Evolutionary conservation across 2,329 filamentous ascomycete species (phyloP).

Genomic region (Aspergillus neoniger): DNA sequence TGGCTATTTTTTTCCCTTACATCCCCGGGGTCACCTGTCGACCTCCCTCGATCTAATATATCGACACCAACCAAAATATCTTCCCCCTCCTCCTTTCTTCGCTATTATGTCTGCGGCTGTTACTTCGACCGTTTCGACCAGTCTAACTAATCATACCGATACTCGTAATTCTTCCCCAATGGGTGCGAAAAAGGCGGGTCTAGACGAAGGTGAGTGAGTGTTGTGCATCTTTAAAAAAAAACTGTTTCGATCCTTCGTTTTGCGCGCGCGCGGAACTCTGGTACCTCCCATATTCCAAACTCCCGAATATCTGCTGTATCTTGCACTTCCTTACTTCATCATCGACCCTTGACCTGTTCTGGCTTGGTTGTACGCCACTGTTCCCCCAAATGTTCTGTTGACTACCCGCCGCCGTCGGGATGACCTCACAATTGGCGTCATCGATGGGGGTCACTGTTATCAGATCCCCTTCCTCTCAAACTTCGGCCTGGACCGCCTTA

Average conservation of each 20-base stretch:
- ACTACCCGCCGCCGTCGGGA: constrained; percentile 33
- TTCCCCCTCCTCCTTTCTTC: constrained; percentile 4
- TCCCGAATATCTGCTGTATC: constrained; percentile 10
- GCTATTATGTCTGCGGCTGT: constrained; percentile 45
- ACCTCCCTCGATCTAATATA: constrained; percentile 22
- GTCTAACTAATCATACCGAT: constrained; percentile 27
- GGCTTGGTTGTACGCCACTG: constrained; percentile 37
- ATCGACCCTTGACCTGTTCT: constrained; percentile 24
- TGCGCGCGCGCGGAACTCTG: constrained; percentile 11
- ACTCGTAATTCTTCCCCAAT: constrained; percentile 44
- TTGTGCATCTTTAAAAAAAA: constrained; percentile 1
- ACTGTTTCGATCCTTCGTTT: constrained; percentile 14
- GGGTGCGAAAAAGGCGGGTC: constrained; percentile 44
- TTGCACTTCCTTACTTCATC: constrained; percentile 18
- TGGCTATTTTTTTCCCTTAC: constrained; percentile 20
- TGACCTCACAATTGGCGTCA: constrained; percentile 43
- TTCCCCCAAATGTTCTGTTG: constrained; percentile 28
- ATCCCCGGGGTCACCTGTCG: constrained; percentile 23
- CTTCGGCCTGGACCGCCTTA: constrained; percentile 10
- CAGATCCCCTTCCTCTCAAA: constrained; percentile 15
- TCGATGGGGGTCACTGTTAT: constrained; percentile 30
- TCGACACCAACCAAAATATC: not conserved
- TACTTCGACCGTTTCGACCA: constrained; percentile 39
- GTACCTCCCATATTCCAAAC: constrained; percentile 6
- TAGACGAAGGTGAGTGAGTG: constrained; percentile 46